phyloP scores from a whole-genome alignment of 768 basidiomycete genomes.

The Mycena albidolilacea region DNA sequence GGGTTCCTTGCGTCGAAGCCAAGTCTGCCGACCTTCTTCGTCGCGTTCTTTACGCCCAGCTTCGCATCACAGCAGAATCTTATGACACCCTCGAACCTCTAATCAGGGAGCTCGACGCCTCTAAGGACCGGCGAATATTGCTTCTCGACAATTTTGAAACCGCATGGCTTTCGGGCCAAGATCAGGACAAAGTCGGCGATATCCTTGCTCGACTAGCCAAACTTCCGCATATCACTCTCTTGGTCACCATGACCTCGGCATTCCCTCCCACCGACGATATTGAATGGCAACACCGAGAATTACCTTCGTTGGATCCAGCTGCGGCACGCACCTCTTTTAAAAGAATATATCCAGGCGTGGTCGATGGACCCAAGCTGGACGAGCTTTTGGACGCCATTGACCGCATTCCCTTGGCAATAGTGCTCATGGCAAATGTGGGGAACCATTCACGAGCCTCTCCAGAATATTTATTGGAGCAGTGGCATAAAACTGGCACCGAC shows the following conservation, averaged over 20 bases:
- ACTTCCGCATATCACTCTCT: conserved; percentile 47
- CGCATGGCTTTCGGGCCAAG: conserved; percentile 48
- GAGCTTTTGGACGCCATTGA: conserved; percentile 42
- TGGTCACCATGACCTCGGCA: conserved; percentile 53
- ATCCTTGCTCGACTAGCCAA: conserved; percentile 44
- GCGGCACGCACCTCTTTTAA: conserved; percentile 42
- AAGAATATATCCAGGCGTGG: conserved; percentile 40
- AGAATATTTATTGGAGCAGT: conserved; percentile 6
- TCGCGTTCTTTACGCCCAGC: conserved; percentile 42
- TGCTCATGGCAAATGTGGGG: conserved; percentile 49
- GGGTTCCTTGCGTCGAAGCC: conserved; percentile 53
- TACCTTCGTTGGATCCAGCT: conserved; percentile 38
- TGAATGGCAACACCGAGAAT: conserved; percentile 41
- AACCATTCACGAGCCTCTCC: conserved; percentile 9
- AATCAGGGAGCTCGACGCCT: conserved; percentile 41
- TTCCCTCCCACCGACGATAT: conserved; percentile 43
- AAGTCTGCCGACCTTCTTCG: conserved; percentile 44
- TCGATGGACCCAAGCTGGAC: conserved; percentile 34
- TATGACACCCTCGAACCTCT: conserved; percentile 41
- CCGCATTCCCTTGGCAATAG: conserved; percentile 51
- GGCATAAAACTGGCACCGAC: conserved; percentile 16
- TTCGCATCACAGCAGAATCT: conserved; percentile 43
- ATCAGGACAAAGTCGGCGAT: conserved; percentile 42
- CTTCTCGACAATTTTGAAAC: conserved; percentile 60
- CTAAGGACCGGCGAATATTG: conserved; percentile 46